Base-by-base conservation (phyloP, 768 basidiomycete species). In the Boletus barrowsii region DNA sequence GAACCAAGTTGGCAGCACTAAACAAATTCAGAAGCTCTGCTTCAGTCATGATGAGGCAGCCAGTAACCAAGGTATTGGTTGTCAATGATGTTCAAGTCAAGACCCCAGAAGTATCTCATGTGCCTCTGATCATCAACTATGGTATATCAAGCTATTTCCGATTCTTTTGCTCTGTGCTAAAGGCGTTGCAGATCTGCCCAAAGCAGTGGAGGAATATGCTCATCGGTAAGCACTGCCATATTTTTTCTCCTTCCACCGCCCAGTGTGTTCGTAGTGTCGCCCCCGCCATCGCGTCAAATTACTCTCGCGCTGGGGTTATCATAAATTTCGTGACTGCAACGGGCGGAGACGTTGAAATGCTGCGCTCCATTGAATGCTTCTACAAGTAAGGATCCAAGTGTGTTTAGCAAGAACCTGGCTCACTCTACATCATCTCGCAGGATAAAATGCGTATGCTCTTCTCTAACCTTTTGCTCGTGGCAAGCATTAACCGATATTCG, bases 291-390 rank as follows among this genome's bases (percentile, higher is more conserved):
- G 87, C 91, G n/a, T 83, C 90, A 45, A 74, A 77, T 70, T 88
- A 92, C 68, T 81, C 86, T 39, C 86, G 93, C 49, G 88, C 93
- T 51, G 97, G 96, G 29, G 90, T 98, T 49, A 82, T 97, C 56
- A 82, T 99, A 67, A 98, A 96, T 71, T 94, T 98, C 63, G 95
- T 98, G 57, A 97, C 95, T 53, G 96, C 95, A 51, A 94, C 93
- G 14, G 94, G 95, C 30, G 95, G 94, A 40, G 96, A 98, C 70
- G 95, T 98, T 51, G 96, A 98, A 76, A 97, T 98, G 94, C 76
- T 98, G 58, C 83, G 96, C 66, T 91, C 90, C 62, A 98, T 98
- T 79, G 96, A 98, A 78, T 96, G 94, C 80, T 96, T 93, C 76
- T 98, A 96, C 81, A 93, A 93, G 91, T 92, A 61, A 60, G 82